phyloP scores from a whole-genome alignment of 331 rosid species.

The Malus hybrid region DNA sequence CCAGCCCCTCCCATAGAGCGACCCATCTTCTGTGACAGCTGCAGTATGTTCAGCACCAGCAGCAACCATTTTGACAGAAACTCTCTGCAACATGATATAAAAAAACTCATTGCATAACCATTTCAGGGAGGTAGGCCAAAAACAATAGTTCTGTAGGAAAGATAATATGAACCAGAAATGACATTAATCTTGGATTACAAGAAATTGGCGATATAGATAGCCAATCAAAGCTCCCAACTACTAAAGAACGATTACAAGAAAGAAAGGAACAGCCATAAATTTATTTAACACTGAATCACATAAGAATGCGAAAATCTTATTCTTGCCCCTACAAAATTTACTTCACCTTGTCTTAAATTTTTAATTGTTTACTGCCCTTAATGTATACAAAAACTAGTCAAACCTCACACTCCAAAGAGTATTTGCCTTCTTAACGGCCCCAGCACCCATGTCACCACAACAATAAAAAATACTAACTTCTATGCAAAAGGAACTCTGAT shows the following conservation, averaged over 20 bases:
- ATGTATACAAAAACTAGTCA: too few species aligned
- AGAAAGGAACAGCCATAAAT: background rate
- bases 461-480: background rate
- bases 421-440: too few species aligned
- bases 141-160: background rate
- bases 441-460: background rate
- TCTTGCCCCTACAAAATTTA: background rate
- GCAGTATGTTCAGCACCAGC: slow-evolving; percentile 99
- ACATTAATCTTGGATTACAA: background rate
- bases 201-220: background rate
- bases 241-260: background rate
- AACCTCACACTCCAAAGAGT: too few species aligned
- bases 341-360: background rate
- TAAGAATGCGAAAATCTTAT: background rate
- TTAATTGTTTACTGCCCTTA: too few species aligned
- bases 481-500: background rate
- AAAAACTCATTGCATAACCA: background rate
- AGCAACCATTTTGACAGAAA: slow-evolving; percentile 79
- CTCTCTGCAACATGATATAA: slow-evolving; percentile 40
- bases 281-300: background rate
- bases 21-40: slow-evolving; percentile 79
- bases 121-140: background rate
- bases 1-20: slow-evolving; percentile 95
- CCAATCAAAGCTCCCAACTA: background rate
- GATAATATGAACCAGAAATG: too few species aligned